phyloP scores from a whole-genome alignment of 805 yeast genomes.

The Candida montana region DNA sequence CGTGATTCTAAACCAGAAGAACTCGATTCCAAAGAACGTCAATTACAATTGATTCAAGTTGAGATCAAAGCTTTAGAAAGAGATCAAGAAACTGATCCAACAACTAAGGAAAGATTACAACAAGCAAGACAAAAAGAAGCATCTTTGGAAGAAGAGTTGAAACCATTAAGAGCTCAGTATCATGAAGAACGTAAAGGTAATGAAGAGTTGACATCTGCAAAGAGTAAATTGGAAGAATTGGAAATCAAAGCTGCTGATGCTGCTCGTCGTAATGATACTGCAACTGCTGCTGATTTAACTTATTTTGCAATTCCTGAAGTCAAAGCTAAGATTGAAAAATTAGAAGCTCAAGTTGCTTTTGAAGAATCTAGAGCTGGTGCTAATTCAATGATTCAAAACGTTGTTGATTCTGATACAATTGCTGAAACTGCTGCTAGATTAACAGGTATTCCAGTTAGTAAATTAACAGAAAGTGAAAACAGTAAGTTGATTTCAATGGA shows the following conservation, averaged over 20 bases:
- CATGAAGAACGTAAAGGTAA: conserved; percentile 85
- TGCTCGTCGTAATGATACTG: conserved; percentile 93
- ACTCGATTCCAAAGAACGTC: conserved; percentile 88
- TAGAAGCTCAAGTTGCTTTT: conserved; percentile 74
- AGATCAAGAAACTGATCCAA: conserved; percentile 77
- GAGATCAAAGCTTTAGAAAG: conserved; percentile 96
- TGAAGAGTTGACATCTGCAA: conserved; percentile 83
- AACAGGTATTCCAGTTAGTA: conserved; percentile 95
- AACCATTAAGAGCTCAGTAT: conserved; percentile 81
- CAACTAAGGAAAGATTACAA: conserved; percentile 81
- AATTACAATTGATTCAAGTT: conserved; percentile 84
- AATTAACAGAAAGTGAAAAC: conserved; percentile 93
- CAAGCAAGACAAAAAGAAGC: conserved; percentile 77
- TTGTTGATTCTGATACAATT: conserved; percentile 86
- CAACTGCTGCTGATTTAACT: conserved; percentile 90
- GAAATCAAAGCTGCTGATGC: conserved; percentile 94
- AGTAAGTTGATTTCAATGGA: conserved; percentile 94
- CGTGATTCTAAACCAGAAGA: conserved; percentile 98
- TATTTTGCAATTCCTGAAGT: conserved; percentile 97
- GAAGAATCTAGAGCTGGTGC: conserved; percentile 59
- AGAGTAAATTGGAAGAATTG: conserved; percentile 86
- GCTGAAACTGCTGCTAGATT: conserved; percentile 96
- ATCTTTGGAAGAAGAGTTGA: conserved; percentile 75
- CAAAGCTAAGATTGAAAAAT: conserved; percentile 62
- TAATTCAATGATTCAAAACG: conserved; percentile 73